Base-by-base conservation (phyloP, 805 yeast species). In the Starmerella lactis-condensi region DNA sequence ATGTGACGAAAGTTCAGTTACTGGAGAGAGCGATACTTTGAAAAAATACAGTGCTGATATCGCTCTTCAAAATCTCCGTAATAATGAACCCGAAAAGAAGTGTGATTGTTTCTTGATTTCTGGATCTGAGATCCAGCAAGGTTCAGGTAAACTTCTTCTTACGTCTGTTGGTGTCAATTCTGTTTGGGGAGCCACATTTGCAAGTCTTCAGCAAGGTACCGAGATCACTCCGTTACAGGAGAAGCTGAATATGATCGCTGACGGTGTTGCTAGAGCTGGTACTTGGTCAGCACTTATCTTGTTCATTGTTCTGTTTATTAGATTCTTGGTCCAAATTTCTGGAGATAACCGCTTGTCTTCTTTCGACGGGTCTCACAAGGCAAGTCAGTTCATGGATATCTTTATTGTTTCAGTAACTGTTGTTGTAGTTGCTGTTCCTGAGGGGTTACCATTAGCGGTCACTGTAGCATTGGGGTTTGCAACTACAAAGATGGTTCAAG, bases 401-500 rank as follows among this genome's bases (percentile, higher is more conserved):
- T 61, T 89, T 37, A 89, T 89, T 47, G 79, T 89, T 16, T 75
- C 96, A 1, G 76, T 89, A 37, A 82, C 98, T 0, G 67, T 89
- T 44, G 72, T 89, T 18, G 98, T 85, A 11, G 98, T 89, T 30
- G 99, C 98, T 0, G 93, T 89, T n/a, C 99, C 99, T 3, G 99
- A 89, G 57, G 99, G 99, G 39, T 65, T 89, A 34, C 99, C 99
- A 1, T 61, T 89, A 34, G 99, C 99, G 2, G 98, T 89, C 12
- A 89, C 99, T 1, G 62, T 89, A 28, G 93, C 98, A 0, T 61
- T 89, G 42, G 98, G 98, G 0, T 89, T 89, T 60, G 98, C 99
- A 2, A 89, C 98, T 2, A 83, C 94, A 7, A 68, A 96, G 55
- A 89, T 89, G 99, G 82, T 93, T 14, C 76, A 77, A 52, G 94